Evolutionary conservation across 176 grass and related monocot species (phyloP).

Genomic region (Bolboschoenus planiculmis): DNA sequence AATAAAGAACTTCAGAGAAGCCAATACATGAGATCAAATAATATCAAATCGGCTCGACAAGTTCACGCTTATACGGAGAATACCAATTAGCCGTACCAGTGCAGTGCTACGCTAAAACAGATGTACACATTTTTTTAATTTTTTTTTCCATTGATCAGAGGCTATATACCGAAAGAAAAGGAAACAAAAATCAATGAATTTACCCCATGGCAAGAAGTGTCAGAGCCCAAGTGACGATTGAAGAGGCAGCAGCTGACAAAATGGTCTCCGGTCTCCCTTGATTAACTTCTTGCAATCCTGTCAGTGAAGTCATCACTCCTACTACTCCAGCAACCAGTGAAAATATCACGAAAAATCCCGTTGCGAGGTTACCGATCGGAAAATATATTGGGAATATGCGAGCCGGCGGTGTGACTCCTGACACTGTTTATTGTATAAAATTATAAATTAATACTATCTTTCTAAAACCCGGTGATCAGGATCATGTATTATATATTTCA

Average conservation of each 20-base stretch:
- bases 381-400: constrained; percentile 92
- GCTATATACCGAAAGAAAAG: neutral
- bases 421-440: constrained; percentile 32
- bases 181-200: neutral
- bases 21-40: neutral
- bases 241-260: constrained; percentile 55
- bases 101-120: neutral
- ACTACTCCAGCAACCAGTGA: constrained; percentile 54
- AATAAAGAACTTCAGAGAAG: neutral
- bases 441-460: neutral
- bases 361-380: constrained; percentile 86
- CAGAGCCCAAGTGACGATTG: constrained; percentile 66
- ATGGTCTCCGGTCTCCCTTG: constrained; percentile 29
- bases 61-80: neutral
- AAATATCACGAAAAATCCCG: constrained; percentile 96
- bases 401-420: constrained; percentile 34
- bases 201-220: constrained; percentile 93
- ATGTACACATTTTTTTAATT: too few relatives aligned
- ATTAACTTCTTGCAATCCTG: constrained; percentile 58
- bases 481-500: neutral
- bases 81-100: neutral
- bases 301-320: constrained; percentile 71
- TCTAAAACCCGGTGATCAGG: neutral
- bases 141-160: neutral
- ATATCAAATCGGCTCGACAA: neutral